Evolutionary conservation across 148 eudicot genomes (phyloP).

Genomic region (Talinum fruticosum): DNA sequence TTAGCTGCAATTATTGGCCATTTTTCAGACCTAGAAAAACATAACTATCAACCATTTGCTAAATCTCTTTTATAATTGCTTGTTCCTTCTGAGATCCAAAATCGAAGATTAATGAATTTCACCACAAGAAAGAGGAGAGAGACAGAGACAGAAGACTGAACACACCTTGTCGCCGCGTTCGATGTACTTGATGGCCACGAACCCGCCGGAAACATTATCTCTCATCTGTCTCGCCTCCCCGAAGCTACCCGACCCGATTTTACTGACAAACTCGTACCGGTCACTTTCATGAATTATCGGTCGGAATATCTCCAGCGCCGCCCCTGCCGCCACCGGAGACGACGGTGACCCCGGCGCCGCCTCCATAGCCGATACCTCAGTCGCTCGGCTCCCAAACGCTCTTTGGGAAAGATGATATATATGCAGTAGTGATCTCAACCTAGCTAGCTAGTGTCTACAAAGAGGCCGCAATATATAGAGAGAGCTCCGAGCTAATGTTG

Average conservation of each 20-base stretch:
- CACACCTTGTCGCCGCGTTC: constrained; percentile 61
- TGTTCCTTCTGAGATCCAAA: too few species aligned
- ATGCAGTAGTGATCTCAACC: too few species aligned
- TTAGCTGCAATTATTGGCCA: neutral
- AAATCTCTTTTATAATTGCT: too few species aligned
- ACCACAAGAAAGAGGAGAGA: neutral
- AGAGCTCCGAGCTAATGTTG: too few species aligned
- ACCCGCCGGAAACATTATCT: constrained; percentile 40
- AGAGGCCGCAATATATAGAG: too few species aligned
- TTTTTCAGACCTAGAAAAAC: neutral
- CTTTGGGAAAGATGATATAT: too few species aligned
- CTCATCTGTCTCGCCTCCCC: constrained; percentile 51
- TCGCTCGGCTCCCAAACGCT: too few species aligned
- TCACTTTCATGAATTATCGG: constrained; percentile 45
- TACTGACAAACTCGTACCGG: constrained; percentile 41
- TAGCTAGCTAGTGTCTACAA: too few species aligned
- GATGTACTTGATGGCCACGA: constrained; percentile 52
- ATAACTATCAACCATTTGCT: too few species aligned
- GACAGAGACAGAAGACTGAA: constrained; percentile 12
- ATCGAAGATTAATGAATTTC: too few species aligned
- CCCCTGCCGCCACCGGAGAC: neutral
- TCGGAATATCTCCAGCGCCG: neutral
- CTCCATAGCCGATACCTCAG: neutral
- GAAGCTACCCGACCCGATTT: constrained; percentile 54
- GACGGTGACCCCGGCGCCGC: neutral